Evolutionary conservation across 164 flowering plant genomes (phyloP).

Genomic region (Berberis vulgaris): DNA sequence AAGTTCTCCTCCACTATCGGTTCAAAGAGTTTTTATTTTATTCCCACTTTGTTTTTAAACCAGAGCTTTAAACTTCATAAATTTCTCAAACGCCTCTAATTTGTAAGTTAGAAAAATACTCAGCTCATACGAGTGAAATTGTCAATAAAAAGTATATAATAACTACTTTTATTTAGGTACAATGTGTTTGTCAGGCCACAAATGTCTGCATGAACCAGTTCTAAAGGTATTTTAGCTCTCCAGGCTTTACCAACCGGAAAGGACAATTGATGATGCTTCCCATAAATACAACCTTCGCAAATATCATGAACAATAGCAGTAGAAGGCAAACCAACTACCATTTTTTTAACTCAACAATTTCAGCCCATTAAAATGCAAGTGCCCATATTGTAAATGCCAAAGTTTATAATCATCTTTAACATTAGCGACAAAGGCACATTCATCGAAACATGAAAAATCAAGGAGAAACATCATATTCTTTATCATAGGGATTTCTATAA

Average conservation of each 20-base stretch:
- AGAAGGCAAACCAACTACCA: conserved; percentile 1
- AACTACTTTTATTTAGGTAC: not conserved
- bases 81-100: conserved; percentile 1
- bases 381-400: conserved; percentile 1
- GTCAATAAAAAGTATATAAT: not conserved
- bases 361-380: not conserved
- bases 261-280: conserved; percentile 4
- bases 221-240: not conserved
- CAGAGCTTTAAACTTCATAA: not conserved
- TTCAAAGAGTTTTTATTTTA: not conserved
- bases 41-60: not conserved
- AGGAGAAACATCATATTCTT: conserved; percentile 4
- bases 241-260: conserved; percentile 5
- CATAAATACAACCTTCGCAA: conserved; percentile 3
- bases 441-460: too few relatives aligned
- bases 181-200: not conserved
- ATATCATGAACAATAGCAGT: conserved; percentile 4
- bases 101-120: not conserved
- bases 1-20: not conserved
- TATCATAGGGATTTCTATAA: not conserved
- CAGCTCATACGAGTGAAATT: conserved; percentile 1
- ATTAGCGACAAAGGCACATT: too few relatives aligned
- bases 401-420: conserved; percentile 2
- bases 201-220: not conserved
- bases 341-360: conserved; percentile 2